Base-by-base conservation (phyloP, 83 land plant species). In the Thuja plicata region DNA sequence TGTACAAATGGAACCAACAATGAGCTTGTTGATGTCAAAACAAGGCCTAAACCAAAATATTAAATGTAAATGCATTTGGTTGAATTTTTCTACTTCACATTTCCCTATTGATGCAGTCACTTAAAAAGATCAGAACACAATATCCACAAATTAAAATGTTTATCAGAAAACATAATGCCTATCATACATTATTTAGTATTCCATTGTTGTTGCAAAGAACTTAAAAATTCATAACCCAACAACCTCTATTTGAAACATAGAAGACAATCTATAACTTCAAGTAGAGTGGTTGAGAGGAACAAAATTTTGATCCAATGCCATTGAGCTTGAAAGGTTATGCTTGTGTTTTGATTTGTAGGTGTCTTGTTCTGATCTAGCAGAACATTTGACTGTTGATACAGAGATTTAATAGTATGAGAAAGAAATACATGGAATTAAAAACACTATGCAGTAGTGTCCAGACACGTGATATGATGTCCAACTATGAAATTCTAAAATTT, bases 61-160 rank as follows among this genome's bases (percentile, higher is more conserved):
- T 95, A 24, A 91, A 90, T 17, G 93, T 95, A 87, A 89, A 91
- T 37, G 94, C 92, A 27, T 95, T 89, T 30, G 92, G 93, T 4
- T 30, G 9, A 32, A 92, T 88, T 54, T 90, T 86, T 11, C 93
- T 73, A 24, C 89, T 30, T 24, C 90, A 41, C 94, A 95, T 92
- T 81, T 95, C 95, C 46, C 88, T 87, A 86, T 94, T 60, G 66
- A 60, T 60, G 24, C 66, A 60, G 27, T 5, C 66, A 60, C 24
- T 60, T 19, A 3, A 6, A 60, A 60, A 60, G 66, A 60, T 60
- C 27, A 19, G 66, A 60, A 60, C 66, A 60, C 66, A 19, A 60
- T 60, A 19, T 21, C 66, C 27, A 17, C 66, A 60, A 21, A 19
- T 19, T 60, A 60, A 19, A 60, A 60, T 21, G 21, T 60, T 27